Evolutionary conservation across 2,329 filamentous ascomycete genomes (phyloP).

Genomic region (Colletotrichum musicola): DNA sequence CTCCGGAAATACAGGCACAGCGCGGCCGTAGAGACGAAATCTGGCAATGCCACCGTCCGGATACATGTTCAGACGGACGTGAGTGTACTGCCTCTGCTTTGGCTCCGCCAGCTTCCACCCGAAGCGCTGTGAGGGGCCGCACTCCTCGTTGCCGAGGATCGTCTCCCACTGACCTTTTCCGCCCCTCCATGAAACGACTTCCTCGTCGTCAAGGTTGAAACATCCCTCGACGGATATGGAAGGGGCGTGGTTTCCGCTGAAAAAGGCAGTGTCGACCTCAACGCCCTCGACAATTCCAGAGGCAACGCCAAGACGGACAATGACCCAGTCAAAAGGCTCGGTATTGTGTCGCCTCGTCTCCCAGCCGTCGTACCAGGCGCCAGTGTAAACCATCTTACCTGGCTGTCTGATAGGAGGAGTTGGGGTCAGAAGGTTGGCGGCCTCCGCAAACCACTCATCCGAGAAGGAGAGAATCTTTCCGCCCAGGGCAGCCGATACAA

Average conservation of each 20-base stretch:
- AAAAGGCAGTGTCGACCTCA: conserved; percentile 85
- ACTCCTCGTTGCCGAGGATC: conserved; percentile 77
- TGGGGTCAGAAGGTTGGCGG: conserved; percentile 73
- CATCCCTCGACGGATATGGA: conserved; percentile 83
- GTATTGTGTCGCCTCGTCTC: conserved; percentile 76
- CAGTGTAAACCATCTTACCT: conserved; percentile 77
- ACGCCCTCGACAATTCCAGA: conserved; percentile 80
- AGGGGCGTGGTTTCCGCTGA: conserved; percentile 85
- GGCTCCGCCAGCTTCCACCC: conserved; percentile 75
- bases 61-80: conserved; percentile 86
- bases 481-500: conserved; percentile 71
- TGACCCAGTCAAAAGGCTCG: conserved; percentile 75
- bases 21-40: conserved; percentile 82
- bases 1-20: conserved; percentile 80
- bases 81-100: conserved; percentile 78
- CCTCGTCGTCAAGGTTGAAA: conserved; percentile 73
- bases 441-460: conserved; percentile 78
- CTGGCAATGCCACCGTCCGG: conserved; percentile 87
- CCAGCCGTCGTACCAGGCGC: conserved; percentile 80
- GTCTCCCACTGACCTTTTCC: conserved; percentile 76
- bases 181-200: conserved; percentile 73
- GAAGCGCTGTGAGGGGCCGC: conserved; percentile 79
- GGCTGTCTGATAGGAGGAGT: conserved; percentile 72
- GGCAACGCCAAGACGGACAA: conserved; percentile 75
- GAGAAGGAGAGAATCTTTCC: conserved; percentile 75